phyloP scores from a whole-genome alignment of 169 alveolate species.

The Cryptosporidium sp. region DNA sequence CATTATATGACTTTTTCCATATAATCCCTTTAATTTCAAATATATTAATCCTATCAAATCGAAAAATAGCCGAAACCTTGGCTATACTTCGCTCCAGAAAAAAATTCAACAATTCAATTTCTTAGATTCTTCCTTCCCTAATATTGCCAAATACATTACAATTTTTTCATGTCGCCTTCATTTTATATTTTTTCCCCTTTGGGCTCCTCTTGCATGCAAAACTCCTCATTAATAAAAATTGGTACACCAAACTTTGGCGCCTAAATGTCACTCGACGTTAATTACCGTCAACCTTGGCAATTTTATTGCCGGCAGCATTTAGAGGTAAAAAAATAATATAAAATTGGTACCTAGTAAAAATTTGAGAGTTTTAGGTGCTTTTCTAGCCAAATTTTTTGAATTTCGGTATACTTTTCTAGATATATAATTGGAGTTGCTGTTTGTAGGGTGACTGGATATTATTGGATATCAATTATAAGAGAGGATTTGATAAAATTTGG shows the following conservation, averaged over 20 bases:
- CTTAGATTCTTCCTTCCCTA: neutral
- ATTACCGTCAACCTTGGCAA: conserved; percentile 53
- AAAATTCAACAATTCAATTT: neutral
- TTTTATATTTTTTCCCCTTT: neutral
- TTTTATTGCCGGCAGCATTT: neutral
- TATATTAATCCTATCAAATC: neutral
- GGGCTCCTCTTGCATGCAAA: conserved; percentile 25
- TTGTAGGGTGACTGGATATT: neutral
- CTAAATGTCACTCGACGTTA: conserved; percentile 68
- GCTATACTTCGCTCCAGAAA: neutral
- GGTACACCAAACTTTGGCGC: conserved; percentile 46
- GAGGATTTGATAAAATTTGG: neutral
- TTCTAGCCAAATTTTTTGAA: neutral
- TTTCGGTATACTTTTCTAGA: neutral
- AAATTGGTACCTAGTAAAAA: neutral
- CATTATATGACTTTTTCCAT: neutral
- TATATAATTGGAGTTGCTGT: neutral
- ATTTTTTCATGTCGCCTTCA: neutral
- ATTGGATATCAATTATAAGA: neutral
- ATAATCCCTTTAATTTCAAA: neutral
- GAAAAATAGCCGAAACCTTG: conserved; percentile 1
- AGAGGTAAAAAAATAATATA: neutral
- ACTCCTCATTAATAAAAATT: neutral
- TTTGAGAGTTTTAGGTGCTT: neutral
- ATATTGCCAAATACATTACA: neutral